A percentile compares a stretch with the other conserved stretches of the same genome.
These are phyloP conservation scores for Gossypium aridum DNA, from an alignment of 441 rosid genomes.

Conservation along the genomic window DNA sequence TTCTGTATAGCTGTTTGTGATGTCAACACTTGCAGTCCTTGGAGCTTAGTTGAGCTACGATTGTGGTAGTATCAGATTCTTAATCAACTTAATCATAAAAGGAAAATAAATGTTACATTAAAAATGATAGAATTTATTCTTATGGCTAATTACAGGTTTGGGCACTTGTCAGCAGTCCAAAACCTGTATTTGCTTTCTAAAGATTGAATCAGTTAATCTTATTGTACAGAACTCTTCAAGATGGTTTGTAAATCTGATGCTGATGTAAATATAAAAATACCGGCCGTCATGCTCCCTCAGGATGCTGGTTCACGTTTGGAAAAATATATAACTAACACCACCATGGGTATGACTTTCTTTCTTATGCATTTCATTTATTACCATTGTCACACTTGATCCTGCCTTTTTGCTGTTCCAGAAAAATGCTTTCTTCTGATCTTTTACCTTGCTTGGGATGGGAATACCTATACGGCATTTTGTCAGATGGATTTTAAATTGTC, in stretches of 20 bases:
- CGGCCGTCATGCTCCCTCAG: conserved; percentile 50
- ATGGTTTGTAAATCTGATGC: conserved; percentile 47
- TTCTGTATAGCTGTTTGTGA: not conserved
- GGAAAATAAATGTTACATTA: not conserved
- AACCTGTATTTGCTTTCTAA: not conserved
- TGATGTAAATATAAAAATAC: conserved; percentile 32
- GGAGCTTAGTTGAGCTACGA: conserved; percentile 4
- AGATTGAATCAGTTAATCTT: not conserved
- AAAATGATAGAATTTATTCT: not conserved
- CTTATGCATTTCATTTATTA: conserved; percentile 1
- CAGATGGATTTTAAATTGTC: not conserved
- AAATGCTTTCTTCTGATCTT: not conserved
- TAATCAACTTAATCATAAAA: not conserved
- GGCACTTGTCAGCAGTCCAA: not conserved
- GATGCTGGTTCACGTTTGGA: conserved; percentile 45
- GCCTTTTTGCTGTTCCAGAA: conserved; percentile 12
- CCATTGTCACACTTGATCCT: not conserved
- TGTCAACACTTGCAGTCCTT: not conserved
- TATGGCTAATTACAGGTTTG: not conserved
- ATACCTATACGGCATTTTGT: not conserved
- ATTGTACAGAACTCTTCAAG: conserved; percentile 44
- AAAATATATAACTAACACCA: conserved; percentile 20
- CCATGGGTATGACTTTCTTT: conserved; percentile 25
- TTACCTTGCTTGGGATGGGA: not conserved
- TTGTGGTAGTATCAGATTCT: not conserved